These are phyloP conservation scores for Colletotrichum sp. DNA, from an alignment of 2,329 filamentous ascomycete species.

Conservation along the genomic window DNA sequence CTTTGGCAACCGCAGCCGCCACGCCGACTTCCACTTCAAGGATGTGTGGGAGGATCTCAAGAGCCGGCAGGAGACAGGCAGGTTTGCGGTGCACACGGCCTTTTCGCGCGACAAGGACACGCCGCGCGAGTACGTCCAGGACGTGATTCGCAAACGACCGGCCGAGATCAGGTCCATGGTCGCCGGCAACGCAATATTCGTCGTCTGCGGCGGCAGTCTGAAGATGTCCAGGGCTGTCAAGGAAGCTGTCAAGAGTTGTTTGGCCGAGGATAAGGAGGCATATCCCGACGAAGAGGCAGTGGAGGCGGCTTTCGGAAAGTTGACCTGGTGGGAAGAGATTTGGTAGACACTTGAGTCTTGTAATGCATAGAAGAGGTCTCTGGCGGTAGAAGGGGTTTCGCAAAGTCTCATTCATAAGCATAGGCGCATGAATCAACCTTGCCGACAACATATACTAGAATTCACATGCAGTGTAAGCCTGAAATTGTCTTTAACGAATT, in stretches of 20 bases:
- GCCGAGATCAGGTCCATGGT: constrained; percentile 41
- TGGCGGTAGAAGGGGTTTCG: background rate
- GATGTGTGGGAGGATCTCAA: constrained; percentile 68
- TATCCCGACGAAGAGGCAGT: constrained; percentile 38
- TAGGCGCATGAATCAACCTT: background rate
- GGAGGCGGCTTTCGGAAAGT: constrained; percentile 37
- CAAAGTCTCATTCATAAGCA: background rate
- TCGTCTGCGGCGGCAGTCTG: constrained; percentile 61
- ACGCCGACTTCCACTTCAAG: constrained; percentile 81
- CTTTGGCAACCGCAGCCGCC: constrained; percentile 80
- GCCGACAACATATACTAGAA: background rate
- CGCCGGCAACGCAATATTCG: constrained; percentile 48
- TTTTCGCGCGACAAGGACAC: constrained; percentile 51
- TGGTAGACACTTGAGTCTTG: constrained; percentile 44
- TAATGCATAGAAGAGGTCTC: background rate
- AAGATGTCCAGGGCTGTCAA: constrained; percentile 64
- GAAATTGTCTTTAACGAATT: background rate
- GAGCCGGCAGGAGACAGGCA: background rate
- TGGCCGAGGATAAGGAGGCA: constrained; percentile 42
- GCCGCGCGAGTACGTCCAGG: constrained; percentile 62
- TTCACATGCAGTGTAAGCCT: background rate
- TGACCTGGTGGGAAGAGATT: constrained; percentile 63
- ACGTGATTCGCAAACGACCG: constrained; percentile 53
- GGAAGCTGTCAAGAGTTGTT: constrained; percentile 52
- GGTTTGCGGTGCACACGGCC: constrained; percentile 41